Evolutionary conservation across 495 filamentous ascomycete species (phyloP), one percentile per base, ranked within the genome.

Genomic region (Cercophora samala): DNA sequence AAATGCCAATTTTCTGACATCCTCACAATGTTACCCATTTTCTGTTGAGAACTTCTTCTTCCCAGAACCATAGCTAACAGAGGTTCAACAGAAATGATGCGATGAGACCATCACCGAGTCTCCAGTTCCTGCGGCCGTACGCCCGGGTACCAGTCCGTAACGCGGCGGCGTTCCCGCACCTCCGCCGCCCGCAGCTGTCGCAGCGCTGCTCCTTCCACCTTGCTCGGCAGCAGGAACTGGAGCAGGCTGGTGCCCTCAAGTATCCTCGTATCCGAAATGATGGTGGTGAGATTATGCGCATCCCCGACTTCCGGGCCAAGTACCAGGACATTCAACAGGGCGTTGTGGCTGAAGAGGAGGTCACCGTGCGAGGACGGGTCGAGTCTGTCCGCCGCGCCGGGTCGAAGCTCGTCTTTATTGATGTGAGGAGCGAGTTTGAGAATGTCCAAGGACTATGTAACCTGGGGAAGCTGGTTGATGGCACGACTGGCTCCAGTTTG

Each of bases 381-480:
- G 74, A 76, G 66, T 77, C 72, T 37, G 67, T 82, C 46, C 80
- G 83, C 24, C 69, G 77, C 11, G 72, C 77, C n/a, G 73, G 82
- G 65, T 87, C 84, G 71, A 91, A 90, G 78, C 87, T 99, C 74
- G 82, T 90, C 55, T 99, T 99, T 77, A 78, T 97, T 69, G 90
- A 94, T 77, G 72, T 98, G 64, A 77, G 84, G 64, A 86, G 90
- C 78, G 86, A 93, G 76, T 88, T 86, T 42, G 74, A 84, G 70
- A 85, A 83, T 68, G 72, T 93, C 32, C 95, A 99, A 74, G 84
- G 84, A 26, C 84, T 97, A 75, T 85, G 89, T 76, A 89, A 91
- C 77, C 78, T 88, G 52, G 78, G 78, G 37, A 84, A 81, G 58
- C 76, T 96, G 5, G 69, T 68, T 8, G 64, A 15, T 4, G 77